A percentile compares a stretch with the other conserved stretches of the same genome.
Conservation (phyloP, 1,139 yeast species). For the Yueomyces sp. region DNA sequence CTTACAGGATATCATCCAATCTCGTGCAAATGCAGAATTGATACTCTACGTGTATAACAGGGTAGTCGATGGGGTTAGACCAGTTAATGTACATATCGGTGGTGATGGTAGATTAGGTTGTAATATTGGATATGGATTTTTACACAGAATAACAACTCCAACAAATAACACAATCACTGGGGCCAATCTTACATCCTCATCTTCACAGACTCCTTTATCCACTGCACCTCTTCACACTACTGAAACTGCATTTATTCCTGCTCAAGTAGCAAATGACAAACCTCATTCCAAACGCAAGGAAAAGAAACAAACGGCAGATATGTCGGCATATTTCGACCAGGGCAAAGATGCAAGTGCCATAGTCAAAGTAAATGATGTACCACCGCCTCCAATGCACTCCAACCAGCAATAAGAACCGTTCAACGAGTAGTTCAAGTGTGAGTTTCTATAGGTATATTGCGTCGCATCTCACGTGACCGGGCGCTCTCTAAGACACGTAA, state of each 20-base stretch:
- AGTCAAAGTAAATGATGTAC: constrained; percentile 18
- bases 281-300: constrained; percentile 21
- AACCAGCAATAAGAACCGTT: too few species aligned
- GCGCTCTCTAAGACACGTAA: too few species aligned
- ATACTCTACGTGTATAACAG: constrained; percentile 75
- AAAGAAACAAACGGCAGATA: constrained; percentile 5
- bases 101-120: constrained; percentile 80
- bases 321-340: constrained; percentile 26
- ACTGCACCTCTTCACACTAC: constrained; percentile 4
- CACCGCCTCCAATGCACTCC: constrained; percentile 11
- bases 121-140: constrained; percentile 84
- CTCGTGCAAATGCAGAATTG: constrained; percentile 40
- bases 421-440: too few species aligned
- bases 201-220: constrained; percentile 1
- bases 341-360: constrained; percentile 24
- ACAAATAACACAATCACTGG: constrained; percentile 2
- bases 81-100: constrained; percentile 70
- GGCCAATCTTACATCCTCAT: background rate
- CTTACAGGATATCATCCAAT: constrained; percentile 53
- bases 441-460: too few species aligned
- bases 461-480: too few species aligned
- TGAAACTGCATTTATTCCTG: constrained; percentile 9
- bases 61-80: constrained; percentile 73
- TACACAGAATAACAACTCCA: constrained; percentile 45
- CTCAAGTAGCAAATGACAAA: constrained; percentile 10